A percentile compares a stretch with the other conserved stretches of the same genome.
phyloP scores from a whole-genome alignment of 2,329 filamentous ascomycete species.

The Scedosporium boydii region DNA sequence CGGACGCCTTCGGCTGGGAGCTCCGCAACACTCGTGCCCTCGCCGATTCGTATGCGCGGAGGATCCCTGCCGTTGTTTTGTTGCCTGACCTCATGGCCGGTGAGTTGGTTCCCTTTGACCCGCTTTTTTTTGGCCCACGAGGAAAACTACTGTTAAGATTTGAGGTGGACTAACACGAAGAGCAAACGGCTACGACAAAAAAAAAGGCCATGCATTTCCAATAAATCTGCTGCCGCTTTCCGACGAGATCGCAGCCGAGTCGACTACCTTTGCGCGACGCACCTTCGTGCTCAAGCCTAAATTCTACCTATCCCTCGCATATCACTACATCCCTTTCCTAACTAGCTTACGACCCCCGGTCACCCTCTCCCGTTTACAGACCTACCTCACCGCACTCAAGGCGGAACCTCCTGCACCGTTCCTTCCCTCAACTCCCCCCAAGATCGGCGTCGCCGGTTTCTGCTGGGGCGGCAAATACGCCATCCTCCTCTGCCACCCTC shows the following conservation, averaged over 20 bases:
- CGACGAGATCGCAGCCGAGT: constrained; percentile 8
- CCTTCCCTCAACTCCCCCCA: constrained; percentile 10
- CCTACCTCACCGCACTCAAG: constrained; percentile 20
- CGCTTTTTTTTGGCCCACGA: neutral
- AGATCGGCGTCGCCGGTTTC: constrained; percentile 45
- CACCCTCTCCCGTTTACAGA: constrained; percentile 18
- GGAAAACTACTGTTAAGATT: too few species aligned
- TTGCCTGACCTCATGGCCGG: constrained; percentile 42
- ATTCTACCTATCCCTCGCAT: neutral
- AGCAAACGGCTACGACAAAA: neutral
- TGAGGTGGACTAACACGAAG: too few species aligned
- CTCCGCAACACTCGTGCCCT: constrained; percentile 40
- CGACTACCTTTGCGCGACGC: neutral
- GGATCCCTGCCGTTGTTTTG: constrained; percentile 36
- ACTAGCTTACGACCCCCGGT: constrained; percentile 15
- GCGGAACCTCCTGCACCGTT: constrained; percentile 7
- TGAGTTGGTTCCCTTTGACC: constrained; percentile 6
- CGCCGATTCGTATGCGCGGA: constrained; percentile 40
- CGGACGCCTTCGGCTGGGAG: constrained; percentile 43
- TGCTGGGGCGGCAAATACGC: constrained; percentile 53
- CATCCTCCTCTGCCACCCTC: constrained; percentile 25
- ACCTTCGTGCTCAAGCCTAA: neutral
- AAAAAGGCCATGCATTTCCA: constrained; percentile 17
- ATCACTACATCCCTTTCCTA: constrained; percentile 18
- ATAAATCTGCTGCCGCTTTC: constrained; percentile 15